Base-by-base conservation (phyloP, 2,329 filamentous ascomycete species). In the Neoscytalidium dimidiatum region DNA sequence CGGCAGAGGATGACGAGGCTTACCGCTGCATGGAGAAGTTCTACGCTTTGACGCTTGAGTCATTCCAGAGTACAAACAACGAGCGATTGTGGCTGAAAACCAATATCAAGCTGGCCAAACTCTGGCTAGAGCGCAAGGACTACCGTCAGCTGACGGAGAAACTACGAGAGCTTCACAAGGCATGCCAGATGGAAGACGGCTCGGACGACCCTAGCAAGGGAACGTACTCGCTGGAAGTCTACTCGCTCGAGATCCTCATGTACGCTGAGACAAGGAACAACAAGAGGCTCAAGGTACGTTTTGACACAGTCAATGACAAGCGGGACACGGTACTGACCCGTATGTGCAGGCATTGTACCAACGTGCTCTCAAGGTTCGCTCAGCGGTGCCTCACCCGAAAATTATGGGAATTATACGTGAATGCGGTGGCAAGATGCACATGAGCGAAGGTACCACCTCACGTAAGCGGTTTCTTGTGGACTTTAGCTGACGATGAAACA, bases 341-440 rank as follows among this genome's bases (percentile, higher is more conserved):
- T 41, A 29, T 52, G 61, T 60, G 66, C 70, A 85, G 83, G 86
- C 90, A 14, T 84, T 98, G 17, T 99, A 98, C 78, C 91, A 97
- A 77, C 90, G 91, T 67, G 95, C 95, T 4, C 85, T 99, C 57
- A 91, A 91, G 69, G 94, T 99, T 63, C 90, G 92, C 67, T 98
- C 95, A n/a, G 95, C 95, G 0, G 95, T 99, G 13, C 94, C 95
- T 43, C 95, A 99, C 80, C 95, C 95, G 66, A 96, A 97, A 81
- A 97, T 99, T 77, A 97, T 98, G 92, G 95, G 95, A 60, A 94
- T 99, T 77, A 99, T 99, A 75, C 90, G 94, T 63, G 95, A 99
- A 81, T 99, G 95, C 76, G 95, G 95, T 73, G 95, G 95, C 71
- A 99, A 99, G 84, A 99, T 99, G 95, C 94, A 98, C 82, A 98